Evolutionary conservation across 805 yeast species (phyloP), one percentile per base, ranked within the genome.

Genomic region (Hanseniaspora clermontiae): DNA sequence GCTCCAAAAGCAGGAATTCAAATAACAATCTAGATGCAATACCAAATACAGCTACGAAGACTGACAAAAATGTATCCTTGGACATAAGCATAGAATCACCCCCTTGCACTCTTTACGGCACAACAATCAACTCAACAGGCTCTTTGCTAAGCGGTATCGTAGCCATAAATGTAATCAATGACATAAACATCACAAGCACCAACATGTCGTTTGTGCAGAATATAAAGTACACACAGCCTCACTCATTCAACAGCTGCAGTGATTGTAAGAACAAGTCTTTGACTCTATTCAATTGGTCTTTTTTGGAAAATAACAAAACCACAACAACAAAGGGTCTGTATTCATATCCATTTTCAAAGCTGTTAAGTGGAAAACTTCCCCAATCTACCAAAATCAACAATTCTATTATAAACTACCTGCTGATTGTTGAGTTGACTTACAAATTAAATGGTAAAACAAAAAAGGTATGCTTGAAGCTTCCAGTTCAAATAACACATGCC

Each of bases 311-410:
- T 0, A 74, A 80, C 15, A 39, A 47, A 1, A 38, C n/a, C 7
- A 40, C 15, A 3, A 37, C 43, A 3, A 49, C 17, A 7, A 38
- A 43, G 17, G 93, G 91, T 0, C 73, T 76, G 17, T 96, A 93
- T 64, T 88, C 86, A 1, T 93, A 87, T 67, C 99, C 98, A 1
- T 91, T 93, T 66, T 84, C 95, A 20, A 89, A 88, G 66, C 71
- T 93, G 43, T 66, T 93, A 9, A 95, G 96, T 0, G 98, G 99
- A 0, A 74, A 84, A 27, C 68, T 89, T 34, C 96, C 97, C 0
- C 87, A 95, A 1, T 79, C 95, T 1, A 68, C 82, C 37, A 63
- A 70, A 9, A 64, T 78, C 0, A 72, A 71, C 51, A 68, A 77
- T 1, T 72, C 83, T 0, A 71, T 76, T 15, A 79, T 93, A 50